Evolutionary conservation across 495 filamentous ascomycete genomes (phyloP), one percentile per base, ranked within the genome.

Genomic region (Rhizodiscina lignyota): DNA sequence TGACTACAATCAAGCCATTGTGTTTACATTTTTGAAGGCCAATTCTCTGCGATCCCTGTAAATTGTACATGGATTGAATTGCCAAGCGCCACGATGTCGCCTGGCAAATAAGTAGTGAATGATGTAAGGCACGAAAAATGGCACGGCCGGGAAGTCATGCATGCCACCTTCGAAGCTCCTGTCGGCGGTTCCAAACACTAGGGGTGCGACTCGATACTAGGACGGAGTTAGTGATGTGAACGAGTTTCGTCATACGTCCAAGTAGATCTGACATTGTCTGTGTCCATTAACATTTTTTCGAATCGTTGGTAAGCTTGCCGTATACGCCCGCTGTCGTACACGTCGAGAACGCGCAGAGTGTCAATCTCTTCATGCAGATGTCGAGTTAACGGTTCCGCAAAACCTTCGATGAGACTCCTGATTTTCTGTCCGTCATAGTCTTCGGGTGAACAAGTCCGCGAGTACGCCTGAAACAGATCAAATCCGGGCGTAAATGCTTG

Each of bases 81-180:
- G 35, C 42, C 42, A 45, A 13, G 39, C 5, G 8, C 29, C 39
- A 4, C 4, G 2, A 28, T 38, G 26, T 20, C 31, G 35, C 13
- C 42, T 4, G 10, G 15, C 33, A 34, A 37, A 42, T 27, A 27
- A n/a, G 13, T 32, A 41, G 34, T 45, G 23, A 3, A 45, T 22
- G n/a, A 41, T 4, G 6, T 18, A 37, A 4, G 38, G 28, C 4
- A 32, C 2, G 5, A 34, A 34, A 2, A 30, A 13, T 3, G 42
- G 39, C 19, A 41, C 20, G n/a, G 34, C 32, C 3, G 41, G 41
- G 26, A 46, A 45, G 12, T 36, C 34, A 16, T 18, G 10, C 10
- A 32, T 11, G 2, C 42, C 42, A 16, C 42, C 42, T 15, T 45
- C 32, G 18, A 27, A 45, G n/a, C 39, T 45, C 28, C n/a, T 29